Percentiles rank a stretch among this genome's conserved stretches.
phyloP scores from a whole-genome alignment of 352 stramenopile species.

The Phytophthora uliginosa region DNA sequence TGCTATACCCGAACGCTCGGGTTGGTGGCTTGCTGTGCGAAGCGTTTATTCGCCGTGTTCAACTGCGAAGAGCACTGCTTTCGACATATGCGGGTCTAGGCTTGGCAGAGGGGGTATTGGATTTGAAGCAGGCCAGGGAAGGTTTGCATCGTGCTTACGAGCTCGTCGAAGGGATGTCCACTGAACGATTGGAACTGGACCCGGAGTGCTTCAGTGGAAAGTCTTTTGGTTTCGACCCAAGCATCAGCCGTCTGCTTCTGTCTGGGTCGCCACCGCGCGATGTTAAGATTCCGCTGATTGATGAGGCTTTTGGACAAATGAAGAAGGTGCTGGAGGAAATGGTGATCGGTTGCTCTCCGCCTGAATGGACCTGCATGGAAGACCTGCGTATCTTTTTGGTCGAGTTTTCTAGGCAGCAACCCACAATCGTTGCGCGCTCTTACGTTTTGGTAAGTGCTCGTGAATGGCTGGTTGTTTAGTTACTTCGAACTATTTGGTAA shows the following conservation, averaged over 20 bases:
- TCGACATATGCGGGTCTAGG: constrained; percentile 55
- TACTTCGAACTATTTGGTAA: too few species aligned
- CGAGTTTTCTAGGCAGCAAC: constrained; percentile 76
- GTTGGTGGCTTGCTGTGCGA: constrained; percentile 69
- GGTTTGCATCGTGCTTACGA: constrained; percentile 56
- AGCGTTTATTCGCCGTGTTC: constrained; percentile 68
- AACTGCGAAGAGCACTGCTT: constrained; percentile 59
- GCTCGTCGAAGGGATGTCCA: constrained; percentile 51
- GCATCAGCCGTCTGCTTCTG: constrained; percentile 75
- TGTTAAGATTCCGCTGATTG: constrained; percentile 68
- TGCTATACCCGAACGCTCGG: constrained; percentile 60
- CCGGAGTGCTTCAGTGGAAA: constrained; percentile 77
- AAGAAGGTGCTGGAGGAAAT: constrained; percentile 69
- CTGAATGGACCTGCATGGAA: constrained; percentile 82
- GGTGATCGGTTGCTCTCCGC: constrained; percentile 62
- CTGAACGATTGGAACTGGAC: constrained; percentile 76
- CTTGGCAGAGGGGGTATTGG: constrained; percentile 51
- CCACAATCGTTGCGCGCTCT: constrained; percentile 81
- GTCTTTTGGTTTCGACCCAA: constrained; percentile 77
- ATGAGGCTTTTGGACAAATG: constrained; percentile 60
- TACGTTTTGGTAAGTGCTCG: constrained; percentile 76
- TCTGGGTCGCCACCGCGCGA: constrained; percentile 80
- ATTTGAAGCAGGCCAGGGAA: constrained; percentile 50
- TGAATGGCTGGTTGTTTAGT: background rate
- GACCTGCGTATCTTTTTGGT: constrained; percentile 82